These are phyloP conservation scores for Claviceps arundinis DNA, from an alignment of 2,329 filamentous ascomycete genomes.

Conservation along the genomic window DNA sequence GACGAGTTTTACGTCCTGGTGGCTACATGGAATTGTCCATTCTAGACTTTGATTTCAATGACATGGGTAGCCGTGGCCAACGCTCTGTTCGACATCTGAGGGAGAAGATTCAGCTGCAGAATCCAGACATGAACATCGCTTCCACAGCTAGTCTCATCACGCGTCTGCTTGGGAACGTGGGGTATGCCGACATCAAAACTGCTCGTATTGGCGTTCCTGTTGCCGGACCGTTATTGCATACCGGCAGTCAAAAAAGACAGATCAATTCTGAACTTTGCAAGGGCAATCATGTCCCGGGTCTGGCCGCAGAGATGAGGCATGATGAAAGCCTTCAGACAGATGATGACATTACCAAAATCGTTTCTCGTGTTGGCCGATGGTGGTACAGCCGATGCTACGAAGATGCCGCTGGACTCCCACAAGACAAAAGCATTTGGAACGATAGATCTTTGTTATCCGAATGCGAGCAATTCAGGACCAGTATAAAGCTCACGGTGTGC, in stretches of 20 bases:
- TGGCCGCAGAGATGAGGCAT: conserved; percentile 56
- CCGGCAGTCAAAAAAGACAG: conserved; percentile 9
- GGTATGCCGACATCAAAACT: conserved; percentile 59
- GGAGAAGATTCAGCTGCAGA: conserved; percentile 49
- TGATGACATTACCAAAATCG: conserved; percentile 81
- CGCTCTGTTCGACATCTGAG: conserved; percentile 58
- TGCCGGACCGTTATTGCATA: conserved; percentile 34
- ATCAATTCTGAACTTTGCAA: conserved; percentile 10
- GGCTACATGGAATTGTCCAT: conserved; percentile 70
- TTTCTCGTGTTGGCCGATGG: conserved; percentile 83
- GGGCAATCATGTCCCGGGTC: conserved; percentile 35
- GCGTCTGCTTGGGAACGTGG: conserved; percentile 51
- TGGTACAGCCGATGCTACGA: conserved; percentile 96
- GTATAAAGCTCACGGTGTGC: conserved; percentile 80
- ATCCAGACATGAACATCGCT: conserved; percentile 46
- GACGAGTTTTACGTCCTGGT: conserved; percentile 63
- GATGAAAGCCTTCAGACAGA: conserved; percentile 59
- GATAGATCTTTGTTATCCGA: conserved; percentile 65
- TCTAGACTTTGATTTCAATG: conserved; percentile 67
- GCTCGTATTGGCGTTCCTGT: conserved; percentile 70
- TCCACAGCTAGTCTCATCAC: conserved; percentile 50
- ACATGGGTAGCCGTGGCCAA: conserved; percentile 62
- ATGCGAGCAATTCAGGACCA: conserved; percentile 76
- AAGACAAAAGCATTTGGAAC: conserved; percentile 56
- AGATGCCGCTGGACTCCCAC: conserved; percentile 37